A percentile compares a stretch with the other conserved stretches of the same genome.
phyloP scores from a whole-genome alignment of 306 rosid species.

The Trifolium pratense region DNA sequence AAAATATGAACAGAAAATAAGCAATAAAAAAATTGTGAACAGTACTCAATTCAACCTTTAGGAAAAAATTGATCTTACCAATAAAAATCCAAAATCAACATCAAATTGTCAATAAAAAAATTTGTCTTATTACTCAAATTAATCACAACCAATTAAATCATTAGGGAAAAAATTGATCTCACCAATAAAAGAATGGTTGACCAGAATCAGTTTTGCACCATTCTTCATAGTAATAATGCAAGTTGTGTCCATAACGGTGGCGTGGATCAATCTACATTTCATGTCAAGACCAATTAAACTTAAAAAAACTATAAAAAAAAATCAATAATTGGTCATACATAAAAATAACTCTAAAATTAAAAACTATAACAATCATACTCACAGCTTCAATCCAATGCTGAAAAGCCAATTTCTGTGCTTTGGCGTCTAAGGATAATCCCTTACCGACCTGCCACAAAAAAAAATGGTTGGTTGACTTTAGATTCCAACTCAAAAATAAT shows the following conservation, averaged over 20 bases:
- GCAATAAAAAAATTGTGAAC: not conserved
- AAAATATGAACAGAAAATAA: slow-evolving; percentile 9
- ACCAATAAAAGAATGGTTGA: slow-evolving; percentile 95
- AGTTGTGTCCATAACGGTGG: slow-evolving; percentile 95
- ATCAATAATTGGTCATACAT: slow-evolving; percentile 10
- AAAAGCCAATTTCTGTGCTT: slow-evolving; percentile 92
- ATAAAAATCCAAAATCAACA: slow-evolving; percentile 47
- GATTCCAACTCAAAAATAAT: slow-evolving; percentile 12
- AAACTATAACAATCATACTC: slow-evolving; percentile 36
- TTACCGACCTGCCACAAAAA: slow-evolving; percentile 75
- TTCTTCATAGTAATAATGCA: slow-evolving; percentile 75
- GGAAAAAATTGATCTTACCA: slow-evolving; percentile 54
- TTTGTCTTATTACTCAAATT: not conserved
- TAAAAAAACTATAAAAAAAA: slow-evolving; percentile 10
- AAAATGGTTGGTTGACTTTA: slow-evolving; percentile 41
- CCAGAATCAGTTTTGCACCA: slow-evolving; percentile 84
- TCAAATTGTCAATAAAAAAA: slow-evolving; percentile 8
- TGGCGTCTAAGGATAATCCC: slow-evolving; percentile 80
- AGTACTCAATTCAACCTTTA: not conserved
- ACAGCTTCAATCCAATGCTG: slow-evolving; percentile 99
- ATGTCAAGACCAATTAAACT: slow-evolving; percentile 25
- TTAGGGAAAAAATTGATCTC: slow-evolving; percentile 29
- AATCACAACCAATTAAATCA: not conserved
- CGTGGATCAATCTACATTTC: slow-evolving; percentile 86
- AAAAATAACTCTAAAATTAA: not conserved